These are phyloP conservation scores for Thalassiosira sp. DNA, from an alignment of 352 stramenopile genomes.

Conservation along the genomic window DNA sequence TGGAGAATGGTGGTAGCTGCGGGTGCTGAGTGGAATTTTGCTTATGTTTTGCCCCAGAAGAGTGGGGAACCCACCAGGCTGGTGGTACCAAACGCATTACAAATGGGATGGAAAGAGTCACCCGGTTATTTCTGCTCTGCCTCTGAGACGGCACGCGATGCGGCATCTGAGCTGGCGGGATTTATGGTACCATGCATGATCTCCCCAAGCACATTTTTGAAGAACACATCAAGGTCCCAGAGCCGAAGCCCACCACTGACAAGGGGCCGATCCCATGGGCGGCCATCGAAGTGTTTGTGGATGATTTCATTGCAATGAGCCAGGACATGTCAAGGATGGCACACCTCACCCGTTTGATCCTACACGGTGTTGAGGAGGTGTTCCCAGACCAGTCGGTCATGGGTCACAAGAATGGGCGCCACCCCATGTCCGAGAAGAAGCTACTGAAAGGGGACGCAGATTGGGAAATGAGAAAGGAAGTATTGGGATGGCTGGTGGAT, in stretches of 20 bases:
- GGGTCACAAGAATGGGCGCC: neutral
- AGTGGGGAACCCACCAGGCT: conserved; percentile 1
- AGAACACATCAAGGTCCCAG: conserved; percentile 1
- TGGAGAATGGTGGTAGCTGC: conserved; percentile 17
- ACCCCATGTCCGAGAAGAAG: conserved; percentile 8
- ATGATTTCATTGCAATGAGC: conserved; percentile 20
- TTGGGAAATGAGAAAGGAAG: neutral
- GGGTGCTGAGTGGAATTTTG: conserved; percentile 44
- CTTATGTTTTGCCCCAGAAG: conserved; percentile 27
- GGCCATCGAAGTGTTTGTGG: conserved; percentile 18
- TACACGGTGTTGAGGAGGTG: conserved; percentile 15
- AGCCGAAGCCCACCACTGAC: neutral
- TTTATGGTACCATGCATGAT: neutral
- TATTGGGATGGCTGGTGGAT: conserved; percentile 10
- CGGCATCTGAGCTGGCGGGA: neutral
- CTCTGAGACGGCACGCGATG: conserved; percentile 15
- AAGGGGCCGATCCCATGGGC: neutral
- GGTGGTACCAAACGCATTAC: conserved; percentile 25
- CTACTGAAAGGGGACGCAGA: neutral
- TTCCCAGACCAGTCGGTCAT: neutral
- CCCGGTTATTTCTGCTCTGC: conserved; percentile 23
- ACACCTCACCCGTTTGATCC: neutral
- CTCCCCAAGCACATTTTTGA: conserved; percentile 12
- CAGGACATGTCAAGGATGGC: neutral
- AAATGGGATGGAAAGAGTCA: conserved; percentile 36